Percentiles rank a stretch among this genome's conserved stretches.
These are phyloP conservation scores for Trichoderma guizhouense DNA, from an alignment of 2,329 filamentous ascomycete species.

Conservation along the genomic window DNA sequence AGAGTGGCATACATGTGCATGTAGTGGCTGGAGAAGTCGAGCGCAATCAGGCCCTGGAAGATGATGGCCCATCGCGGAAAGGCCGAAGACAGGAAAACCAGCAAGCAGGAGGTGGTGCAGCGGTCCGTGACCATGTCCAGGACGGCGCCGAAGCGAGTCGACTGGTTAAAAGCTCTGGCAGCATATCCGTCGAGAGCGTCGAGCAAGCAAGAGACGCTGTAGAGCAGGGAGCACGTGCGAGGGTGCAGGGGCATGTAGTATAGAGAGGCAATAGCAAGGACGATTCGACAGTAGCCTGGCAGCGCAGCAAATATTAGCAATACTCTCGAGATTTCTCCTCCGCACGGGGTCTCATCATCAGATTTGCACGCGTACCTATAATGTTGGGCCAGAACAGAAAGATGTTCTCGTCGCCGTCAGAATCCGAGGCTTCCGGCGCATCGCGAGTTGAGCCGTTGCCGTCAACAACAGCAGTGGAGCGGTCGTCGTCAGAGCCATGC, in stretches of 20 bases:
- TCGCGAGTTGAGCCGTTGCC: slow-evolving; percentile 44
- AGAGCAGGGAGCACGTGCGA: slow-evolving; percentile 87
- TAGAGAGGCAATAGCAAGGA: slow-evolving; percentile 83
- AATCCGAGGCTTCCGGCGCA: slow-evolving; percentile 33
- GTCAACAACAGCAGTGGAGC: slow-evolving; percentile 35
- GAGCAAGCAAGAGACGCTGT: slow-evolving; percentile 90
- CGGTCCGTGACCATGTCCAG: slow-evolving; percentile 99
- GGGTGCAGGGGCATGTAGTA: slow-evolving; percentile 99
- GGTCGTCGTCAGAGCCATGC: slow-evolving; percentile 29
- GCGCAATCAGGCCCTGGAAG: slow-evolving; percentile 87
- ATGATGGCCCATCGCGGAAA: slow-evolving; percentile 92
- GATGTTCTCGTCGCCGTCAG: slow-evolving; percentile 62
- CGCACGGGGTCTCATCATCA: background rate
- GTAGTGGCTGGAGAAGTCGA: slow-evolving; percentile 95
- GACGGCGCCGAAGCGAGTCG: slow-evolving; percentile 91
- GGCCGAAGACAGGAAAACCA: slow-evolving; percentile 91
- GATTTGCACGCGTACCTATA: slow-evolving; percentile 57
- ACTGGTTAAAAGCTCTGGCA: slow-evolving; percentile 77
- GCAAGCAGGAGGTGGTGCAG: slow-evolving; percentile 90
- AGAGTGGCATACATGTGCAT: slow-evolving; percentile 98
- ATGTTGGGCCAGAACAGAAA: slow-evolving; percentile 80
- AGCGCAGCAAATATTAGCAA: slow-evolving; percentile 1
- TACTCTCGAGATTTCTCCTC: too few relatives aligned
- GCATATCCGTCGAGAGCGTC: slow-evolving; percentile 93
- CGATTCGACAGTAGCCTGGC: slow-evolving; percentile 72